Conservation (phyloP, 176 grass and related monocot species). For the Panicum miliaceum region DNA sequence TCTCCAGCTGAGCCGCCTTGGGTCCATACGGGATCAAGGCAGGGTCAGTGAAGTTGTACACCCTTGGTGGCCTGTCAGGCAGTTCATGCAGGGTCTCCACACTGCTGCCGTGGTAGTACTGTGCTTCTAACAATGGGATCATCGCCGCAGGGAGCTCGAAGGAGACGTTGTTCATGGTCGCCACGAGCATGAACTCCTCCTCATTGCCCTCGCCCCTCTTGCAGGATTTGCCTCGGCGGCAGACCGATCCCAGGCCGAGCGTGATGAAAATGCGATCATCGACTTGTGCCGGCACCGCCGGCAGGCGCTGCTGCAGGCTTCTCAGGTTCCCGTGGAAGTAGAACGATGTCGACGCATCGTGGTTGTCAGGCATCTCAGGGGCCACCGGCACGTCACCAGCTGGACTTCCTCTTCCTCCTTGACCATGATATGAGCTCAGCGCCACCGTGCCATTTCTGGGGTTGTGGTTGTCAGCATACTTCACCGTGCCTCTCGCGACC, state of each 20-base stretch:
- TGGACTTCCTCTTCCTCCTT: too few species aligned
- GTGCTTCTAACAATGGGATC: neutral
- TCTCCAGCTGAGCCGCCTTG: neutral
- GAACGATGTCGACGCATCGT: neutral
- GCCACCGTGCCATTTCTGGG: too few species aligned
- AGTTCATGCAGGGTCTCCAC: neutral
- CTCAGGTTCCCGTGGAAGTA: conserved; percentile 28
- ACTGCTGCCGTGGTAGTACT: neutral
- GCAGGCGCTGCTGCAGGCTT: neutral
- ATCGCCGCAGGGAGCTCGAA: neutral
- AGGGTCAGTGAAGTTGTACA: neutral
- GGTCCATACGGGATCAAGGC: neutral
- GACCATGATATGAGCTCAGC: too few species aligned
- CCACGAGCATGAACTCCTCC: neutral
- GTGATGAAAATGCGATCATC: neutral
- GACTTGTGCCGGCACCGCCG: neutral
- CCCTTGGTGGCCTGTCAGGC: neutral
- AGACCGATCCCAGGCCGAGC: neutral
- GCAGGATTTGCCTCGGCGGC: neutral
- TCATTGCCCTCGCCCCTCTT: neutral
- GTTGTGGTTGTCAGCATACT: neutral
- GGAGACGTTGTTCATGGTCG: conserved; percentile 27
- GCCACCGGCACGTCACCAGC: neutral
- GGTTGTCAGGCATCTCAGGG: neutral
- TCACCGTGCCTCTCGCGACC: neutral